A percentile compares a stretch with the other conserved stretches of the same genome.
These are phyloP conservation scores for Dothistroma pini DNA, from an alignment of 2,329 filamentous ascomycete genomes.

Conservation along the genomic window DNA sequence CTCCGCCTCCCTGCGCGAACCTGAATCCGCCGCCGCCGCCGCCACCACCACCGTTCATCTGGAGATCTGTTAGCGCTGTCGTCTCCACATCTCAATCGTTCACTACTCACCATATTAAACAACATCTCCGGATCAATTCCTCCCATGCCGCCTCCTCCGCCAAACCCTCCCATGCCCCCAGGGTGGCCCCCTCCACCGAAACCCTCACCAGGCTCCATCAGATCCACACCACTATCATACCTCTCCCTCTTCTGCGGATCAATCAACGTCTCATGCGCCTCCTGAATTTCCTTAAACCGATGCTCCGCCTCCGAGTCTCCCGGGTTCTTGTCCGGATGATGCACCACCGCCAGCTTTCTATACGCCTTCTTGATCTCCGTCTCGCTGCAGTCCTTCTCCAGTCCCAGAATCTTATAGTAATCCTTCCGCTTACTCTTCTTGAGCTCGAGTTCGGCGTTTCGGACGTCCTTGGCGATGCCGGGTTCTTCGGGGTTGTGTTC, in stretches of 20 bases:
- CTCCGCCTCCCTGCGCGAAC: conserved; percentile 20
- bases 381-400: conserved; percentile 81
- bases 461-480: conserved; percentile 76
- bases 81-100: not conserved
- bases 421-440: conserved; percentile 98
- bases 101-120: conserved; percentile 68
- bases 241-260: conserved; percentile 89
- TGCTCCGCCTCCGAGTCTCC: conserved; percentile 79
- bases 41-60: conserved; percentile 43
- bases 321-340: conserved; percentile 97
- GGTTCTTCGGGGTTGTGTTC: conserved; percentile 81
- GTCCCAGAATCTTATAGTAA: conserved; percentile 94
- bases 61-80: not conserved
- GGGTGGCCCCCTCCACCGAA: conserved; percentile 56
- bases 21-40: conserved; percentile 44
- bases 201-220: conserved; percentile 84
- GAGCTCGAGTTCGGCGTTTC: conserved; percentile 85
- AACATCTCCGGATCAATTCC: conserved; percentile 72
- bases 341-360: conserved; percentile 85
- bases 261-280: conserved; percentile 93
- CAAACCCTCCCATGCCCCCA: conserved; percentile 39
- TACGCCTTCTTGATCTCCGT: conserved; percentile 94
- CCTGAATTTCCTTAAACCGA: conserved; percentile 95
- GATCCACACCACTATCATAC: conserved; percentile 90
- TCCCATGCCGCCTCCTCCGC: conserved; percentile 42